These are phyloP conservation scores for Fusarium pseudoanthophilum DNA, from an alignment of 2,329 filamentous ascomycete genomes.

Conservation along the genomic window DNA sequence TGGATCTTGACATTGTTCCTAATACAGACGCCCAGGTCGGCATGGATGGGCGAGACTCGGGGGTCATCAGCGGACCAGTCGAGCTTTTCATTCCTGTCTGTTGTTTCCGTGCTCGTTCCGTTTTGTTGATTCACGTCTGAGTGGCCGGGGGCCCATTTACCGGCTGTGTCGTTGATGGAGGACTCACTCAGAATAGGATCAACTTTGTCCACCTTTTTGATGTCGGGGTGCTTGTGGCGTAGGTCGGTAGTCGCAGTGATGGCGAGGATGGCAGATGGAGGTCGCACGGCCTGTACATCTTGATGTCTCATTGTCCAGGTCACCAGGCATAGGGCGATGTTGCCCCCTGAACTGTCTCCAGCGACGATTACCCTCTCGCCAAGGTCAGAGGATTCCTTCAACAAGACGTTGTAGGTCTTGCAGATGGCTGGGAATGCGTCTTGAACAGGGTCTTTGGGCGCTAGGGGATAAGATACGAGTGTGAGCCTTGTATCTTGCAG, in stretches of 20 bases:
- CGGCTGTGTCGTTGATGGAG: constrained; percentile 40
- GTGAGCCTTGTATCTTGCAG: constrained; percentile 56
- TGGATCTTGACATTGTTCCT: constrained; percentile 57
- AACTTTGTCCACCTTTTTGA: constrained; percentile 23
- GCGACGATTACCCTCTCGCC: constrained; percentile 58
- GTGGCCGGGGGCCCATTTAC: constrained; percentile 38
- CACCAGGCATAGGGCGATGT: constrained; percentile 56
- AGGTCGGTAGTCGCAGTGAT: constrained; percentile 60
- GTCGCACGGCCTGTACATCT: constrained; percentile 23
- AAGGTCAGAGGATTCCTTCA: constrained; percentile 51
- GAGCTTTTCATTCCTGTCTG: fast-evolving
- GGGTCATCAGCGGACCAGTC: constrained; percentile 51
- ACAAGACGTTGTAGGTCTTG: constrained; percentile 54
- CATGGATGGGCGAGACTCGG: constrained; percentile 60
- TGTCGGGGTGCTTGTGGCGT: constrained; percentile 33
- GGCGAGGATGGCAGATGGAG: constrained; percentile 50
- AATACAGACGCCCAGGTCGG: constrained; percentile 50
- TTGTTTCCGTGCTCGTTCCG: fast-evolving
- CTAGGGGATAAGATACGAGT: constrained; percentile 64
- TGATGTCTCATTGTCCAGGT: constrained; percentile 49
- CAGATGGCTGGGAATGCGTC: constrained; percentile 59
- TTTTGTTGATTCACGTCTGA: background rate
- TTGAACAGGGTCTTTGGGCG: constrained; percentile 62
- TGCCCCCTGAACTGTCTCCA: constrained; percentile 67
- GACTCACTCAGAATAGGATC: constrained; percentile 42